Conservation (phyloP, 2,329 filamentous ascomycete genomes). For the Aspergillaceae sp. region DNA sequence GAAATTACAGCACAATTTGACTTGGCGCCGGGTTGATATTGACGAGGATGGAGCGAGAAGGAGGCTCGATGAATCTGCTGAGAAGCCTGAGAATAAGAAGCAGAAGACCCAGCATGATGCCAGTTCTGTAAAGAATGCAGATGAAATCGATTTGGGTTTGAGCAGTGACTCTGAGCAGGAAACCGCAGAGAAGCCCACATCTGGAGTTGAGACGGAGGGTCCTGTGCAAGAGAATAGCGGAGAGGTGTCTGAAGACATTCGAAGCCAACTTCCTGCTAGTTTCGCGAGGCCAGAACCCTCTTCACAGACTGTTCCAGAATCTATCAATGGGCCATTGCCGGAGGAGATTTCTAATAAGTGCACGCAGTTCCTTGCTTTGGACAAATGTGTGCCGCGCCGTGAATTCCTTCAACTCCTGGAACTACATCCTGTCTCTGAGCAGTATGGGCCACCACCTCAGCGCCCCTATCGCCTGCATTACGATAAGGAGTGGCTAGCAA, state of each 20-base stretch:
- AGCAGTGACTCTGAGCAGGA: slow-evolving; percentile 17
- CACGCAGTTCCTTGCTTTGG: slow-evolving; percentile 79
- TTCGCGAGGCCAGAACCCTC: slow-evolving; percentile 47
- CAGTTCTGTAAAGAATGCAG: slow-evolving; percentile 40
- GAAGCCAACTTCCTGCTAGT: slow-evolving; percentile 66
- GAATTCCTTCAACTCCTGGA: slow-evolving; percentile 75
- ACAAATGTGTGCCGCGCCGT: slow-evolving; percentile 75
- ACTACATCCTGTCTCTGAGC: slow-evolving; percentile 43
- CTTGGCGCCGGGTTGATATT: slow-evolving; percentile 32
- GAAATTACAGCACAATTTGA: slow-evolving; percentile 24
- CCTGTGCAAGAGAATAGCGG: slow-evolving; percentile 5
- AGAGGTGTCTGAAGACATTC: slow-evolving; percentile 54
- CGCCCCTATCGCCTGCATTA: slow-evolving; percentile 61
- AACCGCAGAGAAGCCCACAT: slow-evolving; percentile 7
- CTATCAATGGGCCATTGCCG: slow-evolving; percentile 57
- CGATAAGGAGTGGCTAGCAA: slow-evolving; percentile 91
- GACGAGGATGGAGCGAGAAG: slow-evolving; percentile 19
- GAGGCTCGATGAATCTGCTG: slow-evolving; percentile 7
- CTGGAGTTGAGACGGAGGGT: slow-evolving; percentile 1
- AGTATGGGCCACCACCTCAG: slow-evolving; percentile 11
- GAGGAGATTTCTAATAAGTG: slow-evolving; percentile 64
- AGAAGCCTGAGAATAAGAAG: slow-evolving; percentile 10
- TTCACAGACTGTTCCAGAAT: slow-evolving; percentile 21
- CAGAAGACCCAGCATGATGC: slow-evolving; percentile 12
- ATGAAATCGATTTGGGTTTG: slow-evolving; percentile 36